Base-by-base conservation (phyloP, 108 stramenopile species). In the Fistulifera pelliculosa region DNA sequence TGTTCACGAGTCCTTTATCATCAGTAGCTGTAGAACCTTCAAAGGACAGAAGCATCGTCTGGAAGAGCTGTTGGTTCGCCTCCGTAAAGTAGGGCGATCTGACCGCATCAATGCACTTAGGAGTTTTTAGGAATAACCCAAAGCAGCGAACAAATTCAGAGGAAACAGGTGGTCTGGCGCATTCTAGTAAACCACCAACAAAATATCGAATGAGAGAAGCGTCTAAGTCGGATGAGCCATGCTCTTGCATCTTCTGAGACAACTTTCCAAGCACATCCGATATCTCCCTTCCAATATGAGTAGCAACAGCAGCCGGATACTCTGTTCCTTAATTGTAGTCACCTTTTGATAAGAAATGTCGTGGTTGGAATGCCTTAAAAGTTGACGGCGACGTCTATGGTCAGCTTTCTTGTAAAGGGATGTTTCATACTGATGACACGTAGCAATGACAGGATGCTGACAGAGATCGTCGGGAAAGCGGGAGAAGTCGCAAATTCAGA, bases 241-340 rank as follows among this genome's bases (percentile, higher is more conserved):
- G 63, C 41, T 81, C 68, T 45, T 74, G 52, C 18, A 91, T 57
- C 49, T 70, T 71, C 5, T 57, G 47, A 10, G 60, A 54, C 14
- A 92, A 56, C 27, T 61, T 62, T 16, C 50, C 69, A 14, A 92
- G 63, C 2, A 92, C 85, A 8, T 60, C 39, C 22, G 77, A 51
- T 0, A 70, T 65, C 48, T 84, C 70, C 90, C 90, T 65, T 83
- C 65, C 1, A 70, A 64, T 25, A 65, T 68, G 15, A 92, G 61
- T 52, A 74, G 69, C 3, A 92, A 45, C 31, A 92, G 75, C 39
- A 92, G 58, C 25, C 90, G 68, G 10, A 92, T 64, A 42, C 70
- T 75, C 68, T 92, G 90, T 52, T 92, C 90, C 52, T 85, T 87
- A 65, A 92, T 76, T 40, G 66, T 78, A 63, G 80, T 82, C 76